Base-by-base conservation (phyloP, 371 early-diverging fungal species). In the Dinochytrium kinnereticum region DNA sequence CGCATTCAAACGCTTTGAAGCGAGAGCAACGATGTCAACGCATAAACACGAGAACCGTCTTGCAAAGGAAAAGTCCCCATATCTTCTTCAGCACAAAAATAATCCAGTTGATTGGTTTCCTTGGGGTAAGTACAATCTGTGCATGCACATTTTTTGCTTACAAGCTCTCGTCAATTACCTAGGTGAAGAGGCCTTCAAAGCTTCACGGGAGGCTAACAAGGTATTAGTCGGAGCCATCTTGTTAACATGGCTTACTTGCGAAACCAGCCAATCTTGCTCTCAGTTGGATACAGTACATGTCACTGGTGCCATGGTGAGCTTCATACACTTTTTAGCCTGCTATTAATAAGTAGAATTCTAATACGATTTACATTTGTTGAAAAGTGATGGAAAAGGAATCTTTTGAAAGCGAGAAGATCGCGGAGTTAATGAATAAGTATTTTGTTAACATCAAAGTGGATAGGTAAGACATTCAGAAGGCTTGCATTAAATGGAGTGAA, bases 361-460 rank as follows among this genome's bases (percentile, higher is more conserved):
- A 24, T 10, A 57, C 26, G 10, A 15, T 28, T 57, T 7, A 30
- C 57, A n/a, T n/a, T n/a, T n/a, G n/a, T 24, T 13, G 33, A 13
- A 89, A 90, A 81, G 91, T 90, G 21, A 90, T 90, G 91, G 87
- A 87, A 49, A 84, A 88, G 66, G 90, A 90, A 74, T 88, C 88
- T 1, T 91, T 91, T 70, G 88, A 90, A 72, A 86, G 82, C 67
- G 83, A 85, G 69, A 75, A 70, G 15, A 77, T 87, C 10, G 90
- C 90, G 1, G 73, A 84, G 26, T 57, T 90, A 15, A 86, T 90
- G 88, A 91, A 91, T 71, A 74, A 83, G 24, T 64, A 84, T 51
- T 90, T 83, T 82, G 84, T 91, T 38, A 59, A 37, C 70, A 67
- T 77, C 68, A 73, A 78, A 77, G 84, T 80, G 50, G 72, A 83